Percentiles rank a stretch among this genome's conserved stretches.
Evolutionary conservation across 768 basidiomycete species (phyloP).

Genomic region (Boletus patriciae): DNA sequence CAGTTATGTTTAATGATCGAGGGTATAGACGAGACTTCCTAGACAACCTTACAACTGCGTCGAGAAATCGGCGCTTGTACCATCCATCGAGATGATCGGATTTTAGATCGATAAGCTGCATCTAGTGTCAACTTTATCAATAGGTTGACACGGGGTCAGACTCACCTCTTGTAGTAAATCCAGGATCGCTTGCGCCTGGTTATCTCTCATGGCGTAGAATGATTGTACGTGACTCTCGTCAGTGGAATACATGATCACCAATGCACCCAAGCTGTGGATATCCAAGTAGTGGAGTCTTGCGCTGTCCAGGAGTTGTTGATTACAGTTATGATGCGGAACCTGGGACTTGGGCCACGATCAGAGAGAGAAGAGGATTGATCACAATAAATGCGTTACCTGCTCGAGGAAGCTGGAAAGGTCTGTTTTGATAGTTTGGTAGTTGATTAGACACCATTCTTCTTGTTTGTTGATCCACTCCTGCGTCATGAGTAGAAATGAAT

Average conservation of each 20-base stretch:
- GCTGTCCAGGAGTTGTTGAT: conserved; percentile 11
- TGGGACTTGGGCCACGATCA: conserved; percentile 14
- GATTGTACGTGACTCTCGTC: conserved; percentile 15
- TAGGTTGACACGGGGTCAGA: not conserved
- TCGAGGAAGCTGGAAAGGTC: conserved; percentile 13
- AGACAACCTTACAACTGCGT: conserved; percentile 31
- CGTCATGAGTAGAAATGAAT: conserved; percentile 14
- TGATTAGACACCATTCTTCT: conserved; percentile 27
- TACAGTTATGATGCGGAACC: conserved; percentile 21
- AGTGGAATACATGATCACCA: conserved; percentile 21
- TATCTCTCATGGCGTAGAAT: conserved; percentile 23
- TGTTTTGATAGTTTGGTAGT: conserved; percentile 21
- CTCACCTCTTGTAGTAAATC: conserved; percentile 29
- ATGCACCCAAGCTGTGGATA: conserved; percentile 25
- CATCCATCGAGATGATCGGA: conserved; percentile 21
- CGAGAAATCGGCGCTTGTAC: conserved; percentile 31
- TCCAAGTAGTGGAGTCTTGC: conserved; percentile 21
- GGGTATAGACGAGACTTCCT: conserved; percentile 32
- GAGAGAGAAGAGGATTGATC: not conserved
- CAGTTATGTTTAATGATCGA: conserved; percentile 22
- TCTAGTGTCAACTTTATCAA: not conserved
- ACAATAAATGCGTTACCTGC: conserved; percentile 2
- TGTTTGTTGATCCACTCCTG: conserved; percentile 20
- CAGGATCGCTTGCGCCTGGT: conserved; percentile 26
- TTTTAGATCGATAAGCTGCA: conserved; percentile 27